Conservation (phyloP, 495 filamentous ascomycete genomes). For the Aspergillus avenaceus region DNA sequence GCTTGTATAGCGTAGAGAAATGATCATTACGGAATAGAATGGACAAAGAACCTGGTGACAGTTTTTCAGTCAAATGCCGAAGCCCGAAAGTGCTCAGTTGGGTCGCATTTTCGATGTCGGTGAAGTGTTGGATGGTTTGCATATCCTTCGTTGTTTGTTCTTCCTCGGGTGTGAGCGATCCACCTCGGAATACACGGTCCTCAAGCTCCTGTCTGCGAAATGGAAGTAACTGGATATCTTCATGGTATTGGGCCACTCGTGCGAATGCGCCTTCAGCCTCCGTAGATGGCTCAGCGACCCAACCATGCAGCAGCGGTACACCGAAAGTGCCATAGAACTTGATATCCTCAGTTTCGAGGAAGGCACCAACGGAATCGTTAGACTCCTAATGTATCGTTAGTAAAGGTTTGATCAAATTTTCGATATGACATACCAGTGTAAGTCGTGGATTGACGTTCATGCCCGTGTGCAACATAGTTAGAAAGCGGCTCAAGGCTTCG, state of each 20-base stretch:
- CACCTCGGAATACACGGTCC: conserved; percentile 60
- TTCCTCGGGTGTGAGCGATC: conserved; percentile 50
- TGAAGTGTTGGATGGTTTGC: conserved; percentile 73
- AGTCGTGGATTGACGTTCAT: conserved; percentile 98
- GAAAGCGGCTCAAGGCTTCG: conserved; percentile 77
- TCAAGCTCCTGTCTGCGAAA: conserved; percentile 87
- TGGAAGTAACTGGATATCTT: conserved; percentile 82
- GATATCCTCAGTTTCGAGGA: conserved; percentile 81
- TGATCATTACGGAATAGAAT: conserved; percentile 97
- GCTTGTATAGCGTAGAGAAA: conserved; percentile 85
- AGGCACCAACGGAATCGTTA: conserved; percentile 58
- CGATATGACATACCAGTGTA: conserved; percentile 47
- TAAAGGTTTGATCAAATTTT: too few species aligned
- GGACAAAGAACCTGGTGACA: conserved; percentile 70
- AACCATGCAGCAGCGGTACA: conserved; percentile 90
- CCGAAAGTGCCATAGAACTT: conserved; percentile 80
- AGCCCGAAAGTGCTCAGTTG: conserved; percentile 84
- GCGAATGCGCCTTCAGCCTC: conserved; percentile 61
- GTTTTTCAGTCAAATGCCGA: conserved; percentile 56
- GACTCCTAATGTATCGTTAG: conserved; percentile 27
- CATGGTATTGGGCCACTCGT: conserved; percentile 74
- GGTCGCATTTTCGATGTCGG: conserved; percentile 66
- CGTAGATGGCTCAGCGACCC: conserved; percentile 68
- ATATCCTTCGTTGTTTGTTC: conserved; percentile 80
- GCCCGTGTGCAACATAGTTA: conserved; percentile 86